phyloP scores from a whole-genome alignment of 768 basidiomycete species.

The Daedaleopsis nitida region DNA sequence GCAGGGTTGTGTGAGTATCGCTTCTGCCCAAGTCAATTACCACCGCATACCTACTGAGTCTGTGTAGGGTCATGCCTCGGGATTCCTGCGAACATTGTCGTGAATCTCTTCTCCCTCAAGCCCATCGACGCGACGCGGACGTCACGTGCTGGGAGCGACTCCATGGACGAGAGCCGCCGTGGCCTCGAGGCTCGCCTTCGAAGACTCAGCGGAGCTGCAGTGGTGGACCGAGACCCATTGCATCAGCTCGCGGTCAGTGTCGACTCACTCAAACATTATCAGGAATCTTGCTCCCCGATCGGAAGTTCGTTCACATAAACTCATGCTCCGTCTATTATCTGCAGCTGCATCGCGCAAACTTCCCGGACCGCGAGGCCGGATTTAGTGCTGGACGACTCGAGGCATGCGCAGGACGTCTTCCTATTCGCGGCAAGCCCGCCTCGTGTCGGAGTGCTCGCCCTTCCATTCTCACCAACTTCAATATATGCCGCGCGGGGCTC shows the following conservation, averaged over 20 bases:
- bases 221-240: not conserved
- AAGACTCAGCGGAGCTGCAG: too few relatives aligned
- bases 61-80: too few relatives aligned
- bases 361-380: not conserved
- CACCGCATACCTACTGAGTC: too few relatives aligned
- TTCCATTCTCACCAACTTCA: not conserved
- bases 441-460: not conserved
- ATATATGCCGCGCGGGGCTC: not conserved
- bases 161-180: too few relatives aligned
- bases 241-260: not conserved
- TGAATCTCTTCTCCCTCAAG: not conserved
- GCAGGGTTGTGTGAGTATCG: too few relatives aligned
- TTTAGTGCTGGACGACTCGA: not conserved
- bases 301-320: not conserved
- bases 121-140: not conserved
- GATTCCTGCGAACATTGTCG: too few relatives aligned
- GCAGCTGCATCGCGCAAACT: not conserved
- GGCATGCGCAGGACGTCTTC: not conserved
- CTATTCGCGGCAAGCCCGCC: not conserved
- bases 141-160: not conserved
- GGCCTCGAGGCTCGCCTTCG: too few relatives aligned
- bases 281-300: not conserved
- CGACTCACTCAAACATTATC: not conserved
- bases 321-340: not conserved
- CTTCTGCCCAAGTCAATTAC: too few relatives aligned